phyloP scores from a whole-genome alignment of 1,284 basidiomycete genomes.

The Irpex sp. region DNA sequence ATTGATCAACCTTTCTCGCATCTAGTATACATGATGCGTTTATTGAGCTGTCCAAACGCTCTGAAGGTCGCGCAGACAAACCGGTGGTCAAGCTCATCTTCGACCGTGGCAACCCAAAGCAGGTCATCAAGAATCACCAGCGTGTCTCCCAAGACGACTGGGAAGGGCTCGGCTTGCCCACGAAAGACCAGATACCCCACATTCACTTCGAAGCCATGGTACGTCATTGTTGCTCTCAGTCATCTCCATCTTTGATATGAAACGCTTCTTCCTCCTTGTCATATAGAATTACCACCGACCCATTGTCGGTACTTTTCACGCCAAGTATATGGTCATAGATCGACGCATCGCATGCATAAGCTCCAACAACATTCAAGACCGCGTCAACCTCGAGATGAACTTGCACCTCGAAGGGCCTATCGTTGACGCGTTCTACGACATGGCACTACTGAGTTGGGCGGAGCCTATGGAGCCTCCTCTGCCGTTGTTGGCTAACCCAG shows the following conservation, averaged over 20 bases:
- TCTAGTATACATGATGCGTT: constrained; percentile 49
- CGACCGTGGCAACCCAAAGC: constrained; percentile 61
- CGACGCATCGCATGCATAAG: constrained; percentile 70
- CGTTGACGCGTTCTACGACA: constrained; percentile 62
- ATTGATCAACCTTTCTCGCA: constrained; percentile 39
- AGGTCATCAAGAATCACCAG: constrained; percentile 54
- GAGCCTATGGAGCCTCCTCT: constrained; percentile 55
- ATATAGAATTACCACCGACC: constrained; percentile 31
- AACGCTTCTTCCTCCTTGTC: background rate
- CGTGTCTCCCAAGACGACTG: constrained; percentile 47
- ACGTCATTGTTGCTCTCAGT: background rate
- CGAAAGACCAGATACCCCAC: constrained; percentile 54
- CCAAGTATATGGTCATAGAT: constrained; percentile 76
- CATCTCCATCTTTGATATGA: background rate
- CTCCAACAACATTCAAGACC: constrained; percentile 75
- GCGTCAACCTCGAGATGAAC: constrained; percentile 66
- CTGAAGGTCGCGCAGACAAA: constrained; percentile 41
- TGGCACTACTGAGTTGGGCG: constrained; percentile 66
- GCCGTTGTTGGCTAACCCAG: constrained; percentile 38
- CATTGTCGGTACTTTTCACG: constrained; percentile 73
- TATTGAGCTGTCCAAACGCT: constrained; percentile 48
- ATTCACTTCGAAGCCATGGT: constrained; percentile 58
- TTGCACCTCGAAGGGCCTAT: constrained; percentile 26
- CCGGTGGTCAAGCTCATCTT: constrained; percentile 66
- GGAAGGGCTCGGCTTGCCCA: constrained; percentile 53